A percentile compares a stretch with the other conserved stretches of the same genome.
Conservation (phyloP, 73 alveolate species). For the Paramecium caudatum region DNA sequence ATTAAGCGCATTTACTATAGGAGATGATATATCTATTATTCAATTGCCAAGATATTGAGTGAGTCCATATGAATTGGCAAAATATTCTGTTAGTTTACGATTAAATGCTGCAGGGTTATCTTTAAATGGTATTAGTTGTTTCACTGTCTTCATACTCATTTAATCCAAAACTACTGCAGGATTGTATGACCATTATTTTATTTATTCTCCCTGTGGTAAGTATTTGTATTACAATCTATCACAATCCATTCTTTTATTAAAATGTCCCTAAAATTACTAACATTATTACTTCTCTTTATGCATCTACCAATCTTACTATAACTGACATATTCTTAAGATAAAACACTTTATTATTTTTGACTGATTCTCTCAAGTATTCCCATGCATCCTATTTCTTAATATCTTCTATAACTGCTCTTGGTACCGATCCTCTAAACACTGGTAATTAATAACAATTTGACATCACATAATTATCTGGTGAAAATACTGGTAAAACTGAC, state of each 20-base stretch:
- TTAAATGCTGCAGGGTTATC: slow-evolving; percentile 71
- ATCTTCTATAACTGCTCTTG: slow-evolving; percentile 81
- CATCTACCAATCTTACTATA: slow-evolving; percentile 88
- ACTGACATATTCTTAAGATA: slow-evolving; percentile 82
- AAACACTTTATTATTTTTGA: slow-evolving; percentile 70
- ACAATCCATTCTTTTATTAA: slow-evolving; percentile 80
- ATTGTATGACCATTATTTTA: slow-evolving; percentile 76
- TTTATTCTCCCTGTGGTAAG: slow-evolving; percentile 82
- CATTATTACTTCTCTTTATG: slow-evolving; percentile 80
- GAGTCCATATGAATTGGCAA: slow-evolving; percentile 62
- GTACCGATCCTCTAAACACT: slow-evolving; percentile 85
- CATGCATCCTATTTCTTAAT: slow-evolving; percentile 75
- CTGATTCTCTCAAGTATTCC: slow-evolving; percentile 77
- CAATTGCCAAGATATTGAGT: slow-evolving; percentile 51
- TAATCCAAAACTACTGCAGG: slow-evolving; percentile 69
- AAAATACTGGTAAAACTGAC: slow-evolving; percentile 85
- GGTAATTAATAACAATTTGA: slow-evolving; percentile 85
- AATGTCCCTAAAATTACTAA: slow-evolving; percentile 81
- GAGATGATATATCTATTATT: slow-evolving; percentile 24
- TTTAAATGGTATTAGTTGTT: slow-evolving; percentile 50
- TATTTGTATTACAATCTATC: slow-evolving; percentile 83
- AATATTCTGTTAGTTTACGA: slow-evolving; percentile 68
- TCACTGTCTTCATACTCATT: slow-evolving; percentile 34
- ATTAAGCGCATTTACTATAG: slow-evolving; percentile 31
- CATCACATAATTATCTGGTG: slow-evolving; percentile 83